phyloP scores from a whole-genome alignment of 2,329 filamentous ascomycete species.

The Cadophora malorum region DNA sequence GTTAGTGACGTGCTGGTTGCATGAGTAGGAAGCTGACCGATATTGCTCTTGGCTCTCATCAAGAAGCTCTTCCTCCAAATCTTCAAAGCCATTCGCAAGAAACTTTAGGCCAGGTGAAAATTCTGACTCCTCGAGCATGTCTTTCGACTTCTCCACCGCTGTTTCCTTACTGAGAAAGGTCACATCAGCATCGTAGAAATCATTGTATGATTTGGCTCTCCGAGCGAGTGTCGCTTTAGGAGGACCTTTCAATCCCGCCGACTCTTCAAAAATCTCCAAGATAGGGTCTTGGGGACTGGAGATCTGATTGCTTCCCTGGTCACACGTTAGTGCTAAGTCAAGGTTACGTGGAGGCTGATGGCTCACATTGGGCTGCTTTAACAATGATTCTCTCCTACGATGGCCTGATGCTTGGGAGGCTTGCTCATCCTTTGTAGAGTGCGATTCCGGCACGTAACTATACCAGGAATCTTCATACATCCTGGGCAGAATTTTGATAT shows the following conservation, averaged over 20 bases:
- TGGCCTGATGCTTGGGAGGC: constrained; percentile 58
- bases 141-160: constrained; percentile 36
- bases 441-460: constrained; percentile 71
- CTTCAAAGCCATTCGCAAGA: constrained; percentile 50
- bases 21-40: constrained; percentile 59
- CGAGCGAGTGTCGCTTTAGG: constrained; percentile 69
- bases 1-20: constrained; percentile 20
- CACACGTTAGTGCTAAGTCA: constrained; percentile 46
- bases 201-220: constrained; percentile 78
- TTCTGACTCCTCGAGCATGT: constrained; percentile 33
- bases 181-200: constrained; percentile 71
- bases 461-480: constrained; percentile 91
- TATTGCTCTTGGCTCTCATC: constrained; percentile 87
- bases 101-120: background rate
- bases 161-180: constrained; percentile 62
- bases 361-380: constrained; percentile 69
- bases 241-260: constrained; percentile 61
- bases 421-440: constrained; percentile 56
- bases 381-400: constrained; percentile 71
- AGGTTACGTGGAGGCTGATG: background rate
- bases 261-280: constrained; percentile 63
- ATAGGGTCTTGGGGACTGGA: constrained; percentile 61
- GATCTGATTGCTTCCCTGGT: constrained; percentile 57
- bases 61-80: constrained; percentile 70
- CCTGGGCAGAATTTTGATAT: constrained; percentile 33